Conservation (phyloP, 202 grass and related monocot species). For the Eragrostis tef region DNA sequence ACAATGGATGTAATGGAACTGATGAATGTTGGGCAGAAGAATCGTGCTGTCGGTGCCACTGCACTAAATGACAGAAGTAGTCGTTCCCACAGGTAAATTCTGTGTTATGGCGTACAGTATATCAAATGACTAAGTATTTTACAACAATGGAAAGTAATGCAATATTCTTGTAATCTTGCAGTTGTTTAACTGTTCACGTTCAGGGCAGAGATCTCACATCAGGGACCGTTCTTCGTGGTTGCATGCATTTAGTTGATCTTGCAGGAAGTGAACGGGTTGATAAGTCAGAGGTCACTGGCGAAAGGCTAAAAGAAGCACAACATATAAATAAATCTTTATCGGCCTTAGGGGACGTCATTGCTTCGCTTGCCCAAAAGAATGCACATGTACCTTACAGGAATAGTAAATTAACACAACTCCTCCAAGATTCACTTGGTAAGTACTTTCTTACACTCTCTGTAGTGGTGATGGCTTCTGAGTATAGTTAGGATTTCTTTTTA, state of each 20-base stretch:
- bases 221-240: constrained; percentile 75
- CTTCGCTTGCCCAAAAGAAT: constrained; percentile 90
- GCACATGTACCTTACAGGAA: constrained; percentile 94
- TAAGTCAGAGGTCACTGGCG: constrained; percentile 95
- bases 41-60: constrained; percentile 87
- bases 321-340: constrained; percentile 99
- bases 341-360: constrained; percentile 96
- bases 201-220: constrained; percentile 95
- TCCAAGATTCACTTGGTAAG: constrained; percentile 99
- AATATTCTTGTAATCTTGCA: constrained; percentile 57
- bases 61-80: constrained; percentile 96
- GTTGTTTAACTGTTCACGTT: constrained; percentile 98
- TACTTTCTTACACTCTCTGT: constrained; percentile 19
- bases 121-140: constrained; percentile 32
- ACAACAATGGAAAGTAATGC: constrained; percentile 46
- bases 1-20: constrained; percentile 91
- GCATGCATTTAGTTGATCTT: constrained; percentile 99
- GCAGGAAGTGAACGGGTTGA: constrained; percentile 96
- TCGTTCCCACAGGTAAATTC: constrained; percentile 86
- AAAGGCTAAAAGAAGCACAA: constrained; percentile 97
- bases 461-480: not conserved
- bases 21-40: constrained; percentile 93
- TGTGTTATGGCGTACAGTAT: not conserved
- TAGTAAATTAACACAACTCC: constrained; percentile 98
- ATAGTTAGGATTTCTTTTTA: constrained; percentile 32